A percentile compares a stretch with the other conserved stretches of the same genome.
phyloP scores from a whole-genome alignment of 495 filamentous ascomycete species.

The Penicillium herquei region DNA sequence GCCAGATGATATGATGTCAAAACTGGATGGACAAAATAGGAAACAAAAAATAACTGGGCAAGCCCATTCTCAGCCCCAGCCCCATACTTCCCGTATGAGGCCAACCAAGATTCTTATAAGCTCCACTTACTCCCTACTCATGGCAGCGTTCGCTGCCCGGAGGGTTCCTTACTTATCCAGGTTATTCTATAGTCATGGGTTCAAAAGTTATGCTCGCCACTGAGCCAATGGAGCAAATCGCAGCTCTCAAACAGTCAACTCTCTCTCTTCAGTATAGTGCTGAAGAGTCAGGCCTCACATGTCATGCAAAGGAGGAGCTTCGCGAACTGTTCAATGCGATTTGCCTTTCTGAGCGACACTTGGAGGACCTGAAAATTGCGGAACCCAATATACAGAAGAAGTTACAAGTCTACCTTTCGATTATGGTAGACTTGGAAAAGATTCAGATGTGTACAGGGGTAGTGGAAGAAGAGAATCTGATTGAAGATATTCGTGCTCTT shows the following conservation, averaged over 20 bases:
- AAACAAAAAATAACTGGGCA: neutral
- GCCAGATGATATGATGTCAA: neutral
- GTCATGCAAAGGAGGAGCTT: neutral
- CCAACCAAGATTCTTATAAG: neutral
- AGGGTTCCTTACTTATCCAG: neutral
- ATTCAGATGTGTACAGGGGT: slow-evolving; percentile 6
- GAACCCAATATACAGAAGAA: slow-evolving; percentile 2
- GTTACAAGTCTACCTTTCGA: slow-evolving; percentile 7
- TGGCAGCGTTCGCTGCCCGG: neutral
- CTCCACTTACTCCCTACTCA: neutral
- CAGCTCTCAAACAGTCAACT: neutral
- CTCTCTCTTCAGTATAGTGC: neutral
- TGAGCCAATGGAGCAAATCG: neutral
- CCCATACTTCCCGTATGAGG: neutral
- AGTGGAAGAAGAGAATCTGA: neutral
- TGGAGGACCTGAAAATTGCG: neutral
- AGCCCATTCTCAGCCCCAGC: neutral
- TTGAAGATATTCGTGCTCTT: slow-evolving; percentile 14
- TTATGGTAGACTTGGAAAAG: slow-evolving; percentile 17
- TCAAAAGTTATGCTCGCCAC: neutral
- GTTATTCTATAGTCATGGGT: neutral
- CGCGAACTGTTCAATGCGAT: neutral
- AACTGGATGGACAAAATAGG: neutral
- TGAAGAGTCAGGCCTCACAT: neutral
- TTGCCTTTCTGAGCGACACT: neutral